phyloP scores from a whole-genome alignment of 441 rosid species.

The Adansonia grandidieri region DNA sequence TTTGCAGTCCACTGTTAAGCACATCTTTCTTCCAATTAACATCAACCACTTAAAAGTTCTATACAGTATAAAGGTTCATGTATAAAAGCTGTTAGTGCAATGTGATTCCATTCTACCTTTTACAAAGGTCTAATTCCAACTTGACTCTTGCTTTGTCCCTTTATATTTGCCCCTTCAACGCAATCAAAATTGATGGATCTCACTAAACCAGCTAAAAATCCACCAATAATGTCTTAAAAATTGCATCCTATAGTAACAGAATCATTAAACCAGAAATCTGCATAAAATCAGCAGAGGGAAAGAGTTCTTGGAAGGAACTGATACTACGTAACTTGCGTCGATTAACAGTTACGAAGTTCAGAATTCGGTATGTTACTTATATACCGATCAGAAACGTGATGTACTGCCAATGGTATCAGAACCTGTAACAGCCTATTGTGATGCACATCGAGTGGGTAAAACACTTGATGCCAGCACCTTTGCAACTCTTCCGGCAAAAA shows the following conservation, averaged over 20 bases:
- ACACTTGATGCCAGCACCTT: too few relatives aligned
- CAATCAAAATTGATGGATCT: conserved; percentile 6
- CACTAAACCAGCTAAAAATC: conserved; percentile 7
- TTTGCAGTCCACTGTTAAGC: not conserved
- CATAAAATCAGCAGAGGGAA: not conserved
- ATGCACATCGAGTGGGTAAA: conserved; percentile 6
- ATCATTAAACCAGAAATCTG: not conserved
- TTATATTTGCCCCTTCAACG: conserved; percentile 23
- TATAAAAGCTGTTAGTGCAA: conserved; percentile 1
- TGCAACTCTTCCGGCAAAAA: conserved; percentile 21
- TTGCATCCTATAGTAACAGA: not conserved
- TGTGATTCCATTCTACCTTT: conserved; percentile 11
- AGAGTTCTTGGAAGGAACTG: not conserved
- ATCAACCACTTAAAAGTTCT: conserved; percentile 16
- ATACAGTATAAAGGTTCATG: not conserved
- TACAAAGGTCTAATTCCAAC: not conserved
- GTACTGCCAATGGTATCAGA: conserved; percentile 2
- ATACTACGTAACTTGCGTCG: not conserved
- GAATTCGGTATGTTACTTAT: not conserved
- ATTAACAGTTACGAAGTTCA: not conserved
- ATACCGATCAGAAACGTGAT: not conserved
- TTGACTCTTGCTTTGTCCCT: not conserved
- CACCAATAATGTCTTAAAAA: not conserved
- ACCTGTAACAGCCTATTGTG: not conserved
- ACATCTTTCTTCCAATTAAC: conserved; percentile 5